Evolutionary conservation across 2,329 filamentous ascomycete genomes (phyloP), one percentile per base, ranked within the genome.

Genomic region (Penicillium sp.): DNA sequence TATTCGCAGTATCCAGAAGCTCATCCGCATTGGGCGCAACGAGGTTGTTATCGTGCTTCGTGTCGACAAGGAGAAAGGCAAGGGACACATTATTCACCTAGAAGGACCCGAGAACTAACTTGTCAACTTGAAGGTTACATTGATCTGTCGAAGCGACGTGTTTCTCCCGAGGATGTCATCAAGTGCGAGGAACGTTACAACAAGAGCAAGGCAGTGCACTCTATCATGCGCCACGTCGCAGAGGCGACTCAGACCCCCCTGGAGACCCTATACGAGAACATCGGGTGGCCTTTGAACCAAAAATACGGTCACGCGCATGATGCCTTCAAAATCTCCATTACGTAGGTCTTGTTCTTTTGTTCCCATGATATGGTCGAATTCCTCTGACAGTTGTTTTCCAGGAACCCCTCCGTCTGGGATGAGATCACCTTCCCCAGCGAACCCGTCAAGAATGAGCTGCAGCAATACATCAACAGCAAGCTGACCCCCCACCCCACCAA

Each of bases 141-240:
- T 66, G 93, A 98, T 84, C 77, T 98, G 69, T 95, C 89, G 56
- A 98, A 98, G 79, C 90, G 93, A 68, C 86, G 93, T 76, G 93
- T 98, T 53, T 96, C 90, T 38, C 87, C 93, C 39, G 93, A 98
- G 71, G 93, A 98, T 76, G 93, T 97, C 57, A 79, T 95, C 62
- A 96, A 96, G 77, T 98, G 94, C 70, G 93, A 98, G 71, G 93
- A 98, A 77, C 83, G 93, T 62, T 98, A 96, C 80, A 98, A 98
- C 82, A 98, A 98, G 84, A 88, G 88, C 77, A 98, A 98, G 79
- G 94, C 95, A 78, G 93, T 97, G 35, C 93, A 98, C 74, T 94
- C 88, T 48, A 96, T 98, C 73, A 91, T 98, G 87, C 85, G 91
- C 70, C 93, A 98, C 72, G 93, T 98, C 56, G 91, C 93, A 60